phyloP scores from a whole-genome alignment of 176 grass and related monocot genomes.

The Dactylis glomerata region DNA sequence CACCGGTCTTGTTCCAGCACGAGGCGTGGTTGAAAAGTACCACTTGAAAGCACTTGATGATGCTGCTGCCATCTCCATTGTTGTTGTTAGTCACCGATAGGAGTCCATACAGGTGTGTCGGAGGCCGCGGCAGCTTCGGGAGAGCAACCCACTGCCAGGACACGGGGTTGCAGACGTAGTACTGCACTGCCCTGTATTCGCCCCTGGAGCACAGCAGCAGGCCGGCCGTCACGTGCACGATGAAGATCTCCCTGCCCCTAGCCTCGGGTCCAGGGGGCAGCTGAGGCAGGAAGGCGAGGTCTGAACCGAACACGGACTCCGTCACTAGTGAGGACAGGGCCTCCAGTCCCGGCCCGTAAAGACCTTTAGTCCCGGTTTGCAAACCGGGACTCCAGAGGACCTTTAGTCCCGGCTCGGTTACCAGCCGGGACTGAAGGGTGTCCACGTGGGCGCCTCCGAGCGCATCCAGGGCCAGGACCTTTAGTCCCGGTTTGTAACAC shows the following conservation, averaged over 20 bases:
- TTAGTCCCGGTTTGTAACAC: too few relatives aligned
- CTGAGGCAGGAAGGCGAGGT: neutral
- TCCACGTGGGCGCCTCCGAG: too few relatives aligned
- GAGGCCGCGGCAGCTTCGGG: neutral
- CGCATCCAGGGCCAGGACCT: too few relatives aligned
- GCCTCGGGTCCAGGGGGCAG: neutral
- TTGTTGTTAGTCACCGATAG: neutral
- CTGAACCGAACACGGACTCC: neutral
- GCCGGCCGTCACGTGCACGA: neutral
- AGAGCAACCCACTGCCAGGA: neutral
- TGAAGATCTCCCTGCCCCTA: neutral
- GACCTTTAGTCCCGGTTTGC: too few relatives aligned
- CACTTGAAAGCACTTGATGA: neutral
- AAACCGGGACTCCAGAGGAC: too few relatives aligned
- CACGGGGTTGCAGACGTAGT: neutral
- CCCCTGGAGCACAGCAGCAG: neutral
- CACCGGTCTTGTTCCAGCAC: neutral
- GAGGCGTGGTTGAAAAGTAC: neutral
- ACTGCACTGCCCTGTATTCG: neutral
- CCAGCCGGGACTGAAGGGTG: too few relatives aligned
- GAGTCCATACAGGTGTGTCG: neutral
- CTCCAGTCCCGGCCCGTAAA: too few relatives aligned
- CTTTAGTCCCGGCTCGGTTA: too few relatives aligned
- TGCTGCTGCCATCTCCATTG: neutral
- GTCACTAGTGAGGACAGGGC: too few relatives aligned